phyloP scores from a whole-genome alignment of 352 stramenopile genomes.

The Phytophthora brassicae region DNA sequence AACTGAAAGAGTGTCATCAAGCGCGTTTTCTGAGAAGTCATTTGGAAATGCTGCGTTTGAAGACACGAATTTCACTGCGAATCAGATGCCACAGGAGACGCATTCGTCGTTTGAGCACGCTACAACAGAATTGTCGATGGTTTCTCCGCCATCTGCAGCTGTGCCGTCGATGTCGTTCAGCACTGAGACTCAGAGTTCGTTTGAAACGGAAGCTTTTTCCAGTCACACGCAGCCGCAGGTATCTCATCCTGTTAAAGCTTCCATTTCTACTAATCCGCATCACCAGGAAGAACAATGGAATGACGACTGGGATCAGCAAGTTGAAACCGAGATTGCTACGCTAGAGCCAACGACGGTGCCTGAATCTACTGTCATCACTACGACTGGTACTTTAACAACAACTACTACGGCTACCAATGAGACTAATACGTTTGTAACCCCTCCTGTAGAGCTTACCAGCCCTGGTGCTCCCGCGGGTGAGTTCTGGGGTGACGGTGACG shows the following conservation, averaged over 20 bases:
- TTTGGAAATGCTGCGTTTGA: constrained; percentile 8
- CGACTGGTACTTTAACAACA: neutral
- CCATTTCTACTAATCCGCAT: constrained; percentile 6
- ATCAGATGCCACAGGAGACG: constrained; percentile 9
- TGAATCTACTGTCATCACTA: neutral
- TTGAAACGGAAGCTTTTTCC: constrained; percentile 8
- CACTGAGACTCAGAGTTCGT: neutral
- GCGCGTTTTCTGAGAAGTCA: neutral
- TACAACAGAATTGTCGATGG: neutral
- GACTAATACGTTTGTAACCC: constrained; percentile 8
- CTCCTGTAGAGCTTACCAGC: constrained; percentile 35
- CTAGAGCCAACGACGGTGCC: neutral
- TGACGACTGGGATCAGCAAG: constrained; percentile 21
- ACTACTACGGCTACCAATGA: constrained; percentile 10
- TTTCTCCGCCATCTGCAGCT: constrained; percentile 1
- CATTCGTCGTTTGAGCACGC: constrained; percentile 6
- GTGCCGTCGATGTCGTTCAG: constrained; percentile 7
- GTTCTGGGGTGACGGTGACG: constrained; percentile 65
- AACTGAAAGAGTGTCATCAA: too few species aligned
- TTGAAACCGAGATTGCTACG: neutral
- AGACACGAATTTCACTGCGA: constrained; percentile 5
- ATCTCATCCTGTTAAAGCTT: constrained; percentile 3
- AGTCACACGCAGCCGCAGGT: neutral
- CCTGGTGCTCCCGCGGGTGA: constrained; percentile 43
- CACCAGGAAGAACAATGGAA: constrained; percentile 20